These are phyloP conservation scores for Zizania palustris DNA, from an alignment of 202 grass and related monocot genomes.

Conservation along the genomic window DNA sequence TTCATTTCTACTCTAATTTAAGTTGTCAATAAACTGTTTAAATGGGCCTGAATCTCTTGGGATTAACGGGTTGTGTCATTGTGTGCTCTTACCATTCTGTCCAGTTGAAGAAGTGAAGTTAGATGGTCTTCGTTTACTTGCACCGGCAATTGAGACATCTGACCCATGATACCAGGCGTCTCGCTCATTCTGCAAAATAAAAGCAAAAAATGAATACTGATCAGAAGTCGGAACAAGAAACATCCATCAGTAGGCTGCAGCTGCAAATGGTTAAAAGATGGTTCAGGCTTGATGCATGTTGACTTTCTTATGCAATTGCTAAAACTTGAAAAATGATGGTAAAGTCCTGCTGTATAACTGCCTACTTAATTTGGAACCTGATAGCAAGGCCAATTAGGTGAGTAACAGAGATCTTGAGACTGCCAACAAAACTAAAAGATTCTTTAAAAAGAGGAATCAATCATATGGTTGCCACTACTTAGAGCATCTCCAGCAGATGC, in stretches of 20 bases:
- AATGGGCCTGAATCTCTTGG: no score
- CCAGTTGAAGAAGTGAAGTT: slow-evolving; percentile 63
- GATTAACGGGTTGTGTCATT: no score
- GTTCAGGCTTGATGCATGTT: not conserved
- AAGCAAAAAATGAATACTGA: slow-evolving; percentile 19
- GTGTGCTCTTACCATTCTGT: slow-evolving; percentile 68
- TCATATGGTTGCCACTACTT: no score
- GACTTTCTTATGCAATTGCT: not conserved
- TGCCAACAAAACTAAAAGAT: no score
- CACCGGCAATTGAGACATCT: slow-evolving; percentile 59
- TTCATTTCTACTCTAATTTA: no score
- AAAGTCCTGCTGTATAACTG: not conserved
- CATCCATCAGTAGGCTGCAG: not conserved
- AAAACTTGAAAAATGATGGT: slow-evolving; percentile 7
- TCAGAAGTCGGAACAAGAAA: not conserved
- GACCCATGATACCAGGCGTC: slow-evolving; percentile 67
- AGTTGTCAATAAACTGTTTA: no score
- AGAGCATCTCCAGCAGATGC: no score
- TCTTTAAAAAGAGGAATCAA: no score
- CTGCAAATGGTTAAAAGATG: not conserved
- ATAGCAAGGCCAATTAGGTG: not conserved
- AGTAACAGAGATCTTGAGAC: not conserved
- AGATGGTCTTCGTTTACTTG: slow-evolving; percentile 64
- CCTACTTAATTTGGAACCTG: not conserved
- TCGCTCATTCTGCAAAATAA: slow-evolving; percentile 59